Base-by-base conservation (phyloP, 306 rosid genomes). In the Corylus heterophylla region DNA sequence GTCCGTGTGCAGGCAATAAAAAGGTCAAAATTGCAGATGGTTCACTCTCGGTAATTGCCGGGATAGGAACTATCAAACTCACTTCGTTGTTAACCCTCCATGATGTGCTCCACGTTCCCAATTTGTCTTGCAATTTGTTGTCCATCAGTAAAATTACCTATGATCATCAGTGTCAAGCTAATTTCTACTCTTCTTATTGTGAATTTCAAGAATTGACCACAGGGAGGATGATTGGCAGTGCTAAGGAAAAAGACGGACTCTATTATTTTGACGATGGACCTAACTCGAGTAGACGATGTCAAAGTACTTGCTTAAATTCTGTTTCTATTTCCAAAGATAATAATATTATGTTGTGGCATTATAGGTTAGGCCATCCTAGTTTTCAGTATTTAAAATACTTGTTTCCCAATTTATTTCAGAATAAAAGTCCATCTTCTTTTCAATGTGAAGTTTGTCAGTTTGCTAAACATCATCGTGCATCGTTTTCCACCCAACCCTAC, bases 161-260 rank as follows among this genome's bases (percentile, higher is more conserved):
- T 16, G 75, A 48, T 27, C 75, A 18, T 6, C 25, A 71, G 4
- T 71, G 75, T 50, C 54, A 44, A 39, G 42, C 13, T 47, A 71
- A 16, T 14, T 71, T 71, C 29, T 71, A 4, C 8, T 31, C 75
- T 18, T 48, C 54, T 25, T 16, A 48, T 44, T 71, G 75, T 71
- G 17, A n/a, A 7, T 48, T 71, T 71, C 35, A 71, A 61, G 75
- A 71, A 16, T 22, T 44, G 31, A 49, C 31, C 16, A 17, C 31
- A 44, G 44, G 59, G 75, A 71, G 39, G 75, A 71, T 49, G 75
- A 71, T 71, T 71, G 75, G 59, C 75, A 47, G 75, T 71, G 75
- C 44, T 71, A 71, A 35, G 25, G 35, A 71, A 47, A 8, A 31
- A 47, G 75, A 47, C 1, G 75, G 75, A 8, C 75, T 71, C 75